A percentile compares a stretch with the other conserved stretches of the same genome.
Conservation (phyloP, 1,284 basidiomycete species). For the Tilletia horrida region DNA sequence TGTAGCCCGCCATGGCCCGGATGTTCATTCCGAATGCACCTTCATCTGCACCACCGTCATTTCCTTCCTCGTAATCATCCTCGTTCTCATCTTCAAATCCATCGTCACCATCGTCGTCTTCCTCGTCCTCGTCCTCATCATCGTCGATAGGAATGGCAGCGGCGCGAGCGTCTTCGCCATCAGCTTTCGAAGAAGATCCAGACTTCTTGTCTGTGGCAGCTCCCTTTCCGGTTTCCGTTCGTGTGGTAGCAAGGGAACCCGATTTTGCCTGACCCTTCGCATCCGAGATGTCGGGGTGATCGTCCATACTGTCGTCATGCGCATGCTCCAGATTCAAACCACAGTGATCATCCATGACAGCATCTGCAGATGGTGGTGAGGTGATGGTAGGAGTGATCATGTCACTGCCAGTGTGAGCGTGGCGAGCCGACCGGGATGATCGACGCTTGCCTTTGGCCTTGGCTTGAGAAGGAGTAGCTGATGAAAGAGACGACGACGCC, state of each 20-base stretch:
- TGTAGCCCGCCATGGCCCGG: constrained; percentile 47
- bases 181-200: neutral
- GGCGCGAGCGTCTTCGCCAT: neutral
- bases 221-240: neutral
- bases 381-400: neutral
- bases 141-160: constrained; percentile 20
- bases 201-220: neutral
- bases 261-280: neutral
- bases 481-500: neutral
- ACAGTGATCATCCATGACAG: constrained; percentile 10
- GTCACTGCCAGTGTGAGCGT: neutral
- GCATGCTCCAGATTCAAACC: constrained; percentile 7
- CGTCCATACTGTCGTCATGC: neutral
- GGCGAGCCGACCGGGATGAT: neutral
- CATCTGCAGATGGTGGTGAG: neutral
- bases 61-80: constrained; percentile 27
- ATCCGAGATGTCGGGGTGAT: neutral
- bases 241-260: neutral
- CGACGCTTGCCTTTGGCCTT: constrained; percentile 4
- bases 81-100: constrained; percentile 29
- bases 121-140: constrained; percentile 29
- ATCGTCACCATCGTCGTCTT: constrained; percentile 30
- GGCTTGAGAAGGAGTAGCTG: neutral
- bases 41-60: constrained; percentile 27
- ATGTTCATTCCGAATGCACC: constrained; percentile 45